Evolutionary conservation across 805 yeast species (phyloP).

Genomic region (Kodamaea neixiangensis): DNA sequence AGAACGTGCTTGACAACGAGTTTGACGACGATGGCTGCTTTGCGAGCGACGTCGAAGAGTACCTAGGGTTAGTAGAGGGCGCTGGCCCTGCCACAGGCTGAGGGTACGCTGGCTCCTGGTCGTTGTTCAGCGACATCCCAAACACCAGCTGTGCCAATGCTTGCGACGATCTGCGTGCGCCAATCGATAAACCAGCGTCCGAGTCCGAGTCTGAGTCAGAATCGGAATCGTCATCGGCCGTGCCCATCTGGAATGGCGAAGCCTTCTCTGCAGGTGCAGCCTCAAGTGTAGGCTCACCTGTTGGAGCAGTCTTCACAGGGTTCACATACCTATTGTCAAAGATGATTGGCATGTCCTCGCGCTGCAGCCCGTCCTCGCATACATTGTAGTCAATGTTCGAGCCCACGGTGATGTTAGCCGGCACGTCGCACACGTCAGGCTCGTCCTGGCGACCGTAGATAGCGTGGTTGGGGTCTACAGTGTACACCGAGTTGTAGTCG

Average conservation of each 20-base stretch:
- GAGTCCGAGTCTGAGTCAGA: slow-evolving; percentile 8
- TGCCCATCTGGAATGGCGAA: neutral
- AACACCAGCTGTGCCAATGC: slow-evolving; percentile 45
- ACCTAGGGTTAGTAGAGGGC: slow-evolving; percentile 33
- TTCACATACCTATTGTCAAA: slow-evolving; percentile 6
- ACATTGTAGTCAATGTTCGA: slow-evolving; percentile 41
- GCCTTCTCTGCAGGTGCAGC: no score
- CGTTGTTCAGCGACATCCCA: slow-evolving; percentile 19
- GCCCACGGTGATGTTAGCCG: slow-evolving; percentile 46
- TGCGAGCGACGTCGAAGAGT: slow-evolving; percentile 38
- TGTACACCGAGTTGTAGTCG: slow-evolving; percentile 78
- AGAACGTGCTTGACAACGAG: slow-evolving; percentile 39
- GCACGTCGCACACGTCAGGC: slow-evolving; percentile 48
- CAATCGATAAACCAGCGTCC: slow-evolving; percentile 39
- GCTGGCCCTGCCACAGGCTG: slow-evolving; percentile 30
- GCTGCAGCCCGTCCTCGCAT: slow-evolving; percentile 23
- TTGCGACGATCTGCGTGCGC: slow-evolving; percentile 42
- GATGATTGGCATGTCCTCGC: slow-evolving; percentile 28
- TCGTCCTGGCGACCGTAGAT: slow-evolving; percentile 34
- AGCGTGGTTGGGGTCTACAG: slow-evolving; percentile 48
- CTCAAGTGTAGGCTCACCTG: neutral
- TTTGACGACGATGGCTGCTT: slow-evolving; percentile 44
- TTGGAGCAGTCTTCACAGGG: neutral
- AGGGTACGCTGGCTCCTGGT: slow-evolving; percentile 20
- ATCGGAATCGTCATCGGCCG: neutral